Evolutionary conservation across 345 rosid genomes (phyloP), one percentile per base, ranked within the genome.

Genomic region (Trapa bicornis): DNA sequence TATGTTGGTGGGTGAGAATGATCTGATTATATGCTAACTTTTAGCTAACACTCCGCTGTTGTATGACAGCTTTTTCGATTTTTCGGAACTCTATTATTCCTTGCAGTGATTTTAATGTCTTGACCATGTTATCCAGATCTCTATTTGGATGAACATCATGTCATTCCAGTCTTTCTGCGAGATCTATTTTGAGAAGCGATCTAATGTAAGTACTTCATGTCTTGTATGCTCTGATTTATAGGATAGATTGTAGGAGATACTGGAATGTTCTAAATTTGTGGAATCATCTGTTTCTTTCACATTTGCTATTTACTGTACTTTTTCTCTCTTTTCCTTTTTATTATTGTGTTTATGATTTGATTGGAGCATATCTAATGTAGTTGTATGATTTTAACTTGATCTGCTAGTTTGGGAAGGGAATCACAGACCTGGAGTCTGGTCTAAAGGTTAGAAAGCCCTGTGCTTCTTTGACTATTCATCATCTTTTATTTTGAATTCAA

Each of bases 341-440:
- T 22, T 22, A 41, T 45, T 45, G 13, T 45, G 8, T 2, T 45
- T 45, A 5, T 45, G 48, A 45, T 6, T 45, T 45, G 48, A 45
- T 45, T 45, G 48, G 48, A 1, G 48, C 2, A 11, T 45, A 45
- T 45, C 13, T 41, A 39, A 41, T 41, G 43, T 69, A 57, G 6
- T 68, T 65, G 60, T 61, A 42, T n/a, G 13, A 45, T 45, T 41
- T 65, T 66, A 33, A 64, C 13, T 6, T 45, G 48, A 73, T 7
- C 48, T 36, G 77, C 10, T 77, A 89, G 97, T 87, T 89, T 65
- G 97, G 86, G 66, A 91, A 94, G 78, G 97, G 97, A 57, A 77
- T 91, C 64, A 91, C 97, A 0, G 95, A 94, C 68, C 83, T 94
- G 72, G 86, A 83, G 73, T 71, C 89, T 73, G 70, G 91, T 78